A percentile compares a stretch with the other conserved stretches of the same genome.
phyloP scores from a whole-genome alignment of 2,329 filamentous ascomycete genomes.

The Calonectria pteridis region DNA sequence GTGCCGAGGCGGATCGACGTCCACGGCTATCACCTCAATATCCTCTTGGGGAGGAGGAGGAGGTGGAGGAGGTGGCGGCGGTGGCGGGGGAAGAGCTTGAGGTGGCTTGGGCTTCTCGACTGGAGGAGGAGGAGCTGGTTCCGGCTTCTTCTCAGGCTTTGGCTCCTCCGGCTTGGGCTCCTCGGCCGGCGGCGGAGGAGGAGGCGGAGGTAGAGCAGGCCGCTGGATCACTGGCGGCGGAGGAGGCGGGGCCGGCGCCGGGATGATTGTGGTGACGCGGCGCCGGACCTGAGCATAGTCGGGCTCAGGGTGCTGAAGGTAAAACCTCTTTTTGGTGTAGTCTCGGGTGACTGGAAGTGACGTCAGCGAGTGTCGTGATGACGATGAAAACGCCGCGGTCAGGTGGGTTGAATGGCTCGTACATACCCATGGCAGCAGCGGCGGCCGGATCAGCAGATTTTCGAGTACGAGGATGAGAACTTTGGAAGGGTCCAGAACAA shows the following conservation, averaged over 20 bases:
- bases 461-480: constrained; percentile 21
- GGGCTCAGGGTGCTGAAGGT: constrained; percentile 55
- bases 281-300: constrained; percentile 53
- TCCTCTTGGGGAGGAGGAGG: constrained; percentile 46
- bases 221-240: constrained; percentile 37
- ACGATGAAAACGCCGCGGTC: constrained; percentile 21
- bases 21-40: constrained; percentile 56
- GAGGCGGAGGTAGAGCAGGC: constrained; percentile 42
- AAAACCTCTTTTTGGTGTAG: constrained; percentile 57
- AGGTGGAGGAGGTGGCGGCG: constrained; percentile 40
- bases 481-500: not conserved
- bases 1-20: constrained; percentile 47
- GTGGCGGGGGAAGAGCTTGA: constrained; percentile 35
- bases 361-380: constrained; percentile 39
- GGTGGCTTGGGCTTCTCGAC: constrained; percentile 38
- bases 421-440: constrained; percentile 41
- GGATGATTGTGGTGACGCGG: constrained; percentile 55
- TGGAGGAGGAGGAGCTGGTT: constrained; percentile 41
- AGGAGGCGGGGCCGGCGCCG: constrained; percentile 48
- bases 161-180: constrained; percentile 27
- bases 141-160: constrained; percentile 24
- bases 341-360: constrained; percentile 44
- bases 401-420: not conserved
- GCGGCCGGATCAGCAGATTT: constrained; percentile 5
- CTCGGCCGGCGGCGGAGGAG: constrained; percentile 32